phyloP scores from a whole-genome alignment of 2,329 filamentous ascomycete genomes.

The Diaporthe ilicicola region DNA sequence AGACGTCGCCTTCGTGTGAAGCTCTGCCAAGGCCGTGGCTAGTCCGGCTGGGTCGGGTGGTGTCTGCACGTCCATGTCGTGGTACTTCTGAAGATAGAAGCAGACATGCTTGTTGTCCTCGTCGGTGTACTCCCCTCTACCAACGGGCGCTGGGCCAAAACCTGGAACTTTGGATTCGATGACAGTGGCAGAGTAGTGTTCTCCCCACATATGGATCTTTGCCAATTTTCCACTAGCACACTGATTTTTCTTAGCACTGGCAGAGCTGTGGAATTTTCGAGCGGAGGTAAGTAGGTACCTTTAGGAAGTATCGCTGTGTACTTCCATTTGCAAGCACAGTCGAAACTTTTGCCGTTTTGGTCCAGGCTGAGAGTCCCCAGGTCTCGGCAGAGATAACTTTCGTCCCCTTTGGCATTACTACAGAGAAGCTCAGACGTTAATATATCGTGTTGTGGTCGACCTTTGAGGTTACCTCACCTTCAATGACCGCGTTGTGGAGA shows the following conservation, averaged over 20 bases:
- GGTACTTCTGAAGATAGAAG: constrained; percentile 14
- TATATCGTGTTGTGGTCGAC: background rate
- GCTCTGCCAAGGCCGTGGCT: constrained; percentile 14
- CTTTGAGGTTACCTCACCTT: background rate
- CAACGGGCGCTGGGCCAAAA: background rate
- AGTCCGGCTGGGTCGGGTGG: constrained; percentile 5
- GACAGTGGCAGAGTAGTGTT: background rate
- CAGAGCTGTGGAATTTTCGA: background rate
- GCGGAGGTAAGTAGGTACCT: background rate
- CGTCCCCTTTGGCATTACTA: constrained; percentile 3
- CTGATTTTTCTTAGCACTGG: background rate
- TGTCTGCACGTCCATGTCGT: background rate
- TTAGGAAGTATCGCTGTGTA: background rate
- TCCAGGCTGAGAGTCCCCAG: constrained; percentile 19
- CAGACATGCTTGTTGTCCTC: background rate
- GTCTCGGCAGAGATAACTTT: background rate
- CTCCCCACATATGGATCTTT: constrained; percentile 4
- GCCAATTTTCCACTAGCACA: constrained; percentile 11
- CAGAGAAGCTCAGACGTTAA: background rate
- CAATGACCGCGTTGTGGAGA: background rate
- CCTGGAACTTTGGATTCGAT: background rate
- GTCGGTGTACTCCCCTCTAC: background rate
- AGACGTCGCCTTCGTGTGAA: background rate
- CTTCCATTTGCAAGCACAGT: background rate
- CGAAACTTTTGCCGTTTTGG: background rate